Base-by-base conservation (phyloP, 495 filamentous ascomycete species). In the Podospora appendiculata region DNA sequence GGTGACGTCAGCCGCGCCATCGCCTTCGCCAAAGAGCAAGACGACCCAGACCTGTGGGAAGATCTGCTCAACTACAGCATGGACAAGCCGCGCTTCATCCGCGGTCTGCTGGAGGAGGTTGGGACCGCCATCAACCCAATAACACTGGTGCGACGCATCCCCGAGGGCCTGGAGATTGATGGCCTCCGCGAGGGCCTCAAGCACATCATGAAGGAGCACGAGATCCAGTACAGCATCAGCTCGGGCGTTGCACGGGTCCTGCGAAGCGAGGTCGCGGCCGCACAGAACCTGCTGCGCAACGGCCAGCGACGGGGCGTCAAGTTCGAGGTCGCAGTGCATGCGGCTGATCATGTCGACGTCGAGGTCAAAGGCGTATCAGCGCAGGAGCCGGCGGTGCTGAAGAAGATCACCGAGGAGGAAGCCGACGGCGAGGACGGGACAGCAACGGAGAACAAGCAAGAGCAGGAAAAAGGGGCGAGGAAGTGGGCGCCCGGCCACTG, bases 11-110 rank as follows among this genome's bases (percentile, higher is more conserved):
- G 83, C 5, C 87, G 90, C 52, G 93, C 93, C 43, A 97, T 98
- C 55, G 78, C 85, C 8, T 98, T 97, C 56, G 90, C 90, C 45
- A 95, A 96, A 67, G 84, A 89, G 44, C 90, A 96, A 64, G 80
- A 90, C 52, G 92, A 97, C 53, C 81, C 82, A 0, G 88, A 92
- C 58, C 78, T 98, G 0, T 98, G 93, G 93, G 85, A 95, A 55
- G 93, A 98, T 60, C 78, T 98, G 9, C 82, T 98, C 17, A 81
- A 90, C 53, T 96, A 96, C 71, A 86, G 82, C 18, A 97, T 98
- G 94, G 89, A 95, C 67, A 95, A 95, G 57, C 93, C 93, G 0
- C 79, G 79, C 12, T 98, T 98, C 71, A 96, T 98, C 51, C 84
- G 89, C 14, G 94, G 88, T 3, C 73, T 98, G 8, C 80, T 98